phyloP scores from a whole-genome alignment of 2,329 filamentous ascomycete genomes.

The Fusarium chlamydosporum region DNA sequence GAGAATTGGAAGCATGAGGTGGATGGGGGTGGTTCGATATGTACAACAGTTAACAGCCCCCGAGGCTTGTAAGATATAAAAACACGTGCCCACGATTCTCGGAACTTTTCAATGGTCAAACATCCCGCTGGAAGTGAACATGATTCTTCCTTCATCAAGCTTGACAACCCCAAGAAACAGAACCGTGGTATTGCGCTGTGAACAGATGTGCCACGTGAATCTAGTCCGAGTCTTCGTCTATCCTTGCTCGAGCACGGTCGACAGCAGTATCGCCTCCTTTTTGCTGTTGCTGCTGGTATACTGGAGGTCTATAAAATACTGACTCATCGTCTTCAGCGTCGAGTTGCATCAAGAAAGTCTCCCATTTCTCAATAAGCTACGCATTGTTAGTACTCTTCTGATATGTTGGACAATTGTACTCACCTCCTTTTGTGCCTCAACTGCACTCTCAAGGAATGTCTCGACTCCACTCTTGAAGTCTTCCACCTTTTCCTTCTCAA shows the following conservation, averaged over 20 bases:
- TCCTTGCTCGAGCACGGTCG: conserved; percentile 70
- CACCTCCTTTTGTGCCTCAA: conserved; percentile 99
- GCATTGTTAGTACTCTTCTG: conserved; percentile 45
- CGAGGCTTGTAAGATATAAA: conserved; percentile 57
- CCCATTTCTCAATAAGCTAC: conserved; percentile 88
- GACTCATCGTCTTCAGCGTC: conserved; percentile 91
- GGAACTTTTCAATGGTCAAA: conserved; percentile 43
- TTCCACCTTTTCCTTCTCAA: conserved; percentile 97
- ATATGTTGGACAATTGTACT: conserved; percentile 50
- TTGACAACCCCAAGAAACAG: conserved; percentile 28
- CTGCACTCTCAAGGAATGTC: conserved; percentile 95
- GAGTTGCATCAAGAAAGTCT: conserved; percentile 96
- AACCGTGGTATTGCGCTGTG: conserved; percentile 31
- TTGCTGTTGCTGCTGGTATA: conserved; percentile 68
- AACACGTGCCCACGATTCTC: conserved; percentile 49
- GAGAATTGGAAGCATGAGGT: conserved; percentile 38
- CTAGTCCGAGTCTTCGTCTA: conserved; percentile 73
- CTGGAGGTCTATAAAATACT: conserved; percentile 74
- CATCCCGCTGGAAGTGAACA: conserved; percentile 24
- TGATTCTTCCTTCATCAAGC: conserved; percentile 23
- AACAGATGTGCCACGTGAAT: conserved; percentile 8
- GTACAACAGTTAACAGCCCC: conserved; percentile 54
- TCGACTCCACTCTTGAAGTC: conserved; percentile 99
- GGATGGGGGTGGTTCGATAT: conserved; percentile 51
- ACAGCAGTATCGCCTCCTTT: conserved; percentile 70